Base-by-base conservation (phyloP, 2,329 filamentous ascomycete species). In the Graphilbum fragrans region DNA sequence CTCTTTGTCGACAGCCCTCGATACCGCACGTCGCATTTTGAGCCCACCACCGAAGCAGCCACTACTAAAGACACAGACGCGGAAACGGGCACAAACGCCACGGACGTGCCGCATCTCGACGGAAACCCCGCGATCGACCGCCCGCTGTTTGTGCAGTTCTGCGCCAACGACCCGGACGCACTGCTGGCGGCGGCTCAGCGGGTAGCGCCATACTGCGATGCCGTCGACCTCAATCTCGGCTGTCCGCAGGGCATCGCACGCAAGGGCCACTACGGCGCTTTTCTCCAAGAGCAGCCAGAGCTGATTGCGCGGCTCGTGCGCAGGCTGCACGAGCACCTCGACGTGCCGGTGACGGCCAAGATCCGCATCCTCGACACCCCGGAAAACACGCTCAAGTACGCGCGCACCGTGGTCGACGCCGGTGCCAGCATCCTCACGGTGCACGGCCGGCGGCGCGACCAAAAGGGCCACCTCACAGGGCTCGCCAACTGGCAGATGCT, bases 131-230 rank as follows among this genome's bases (percentile, higher is more conserved):
- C 69, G 14, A 67, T 87, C 45, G 92, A 98, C 61, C 75, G 92
- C 6, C 92, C 92, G 0, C 76, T 96, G 10, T 87, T 95, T 52
- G 90, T 95, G 3, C 92, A 98, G 56, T 98, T 98, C 61, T 98
- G 92, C 68, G 84, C 86, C 47, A 93, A 92, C 60, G 80, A 92
- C 39, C 77, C 86, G 0, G 72, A 82, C n/a, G 77, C 82, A 41
- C 71, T 94, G 18, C 76, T 96, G 37, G 70, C 72, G 22, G 87
- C 92, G 0, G 92, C 90, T 0, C 72, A 74, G 48, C 71, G 80
- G 46, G 88, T 86, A 0, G 80, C 83, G 5, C 85, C 86, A 0
- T 84, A 88, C 59, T 96, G 90, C 61, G 92, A 98, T 58, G 92
- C 92, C 8, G 82, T 98, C 4, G 92, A 98, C 58, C 64, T 98